These are phyloP conservation scores for Lanmaoa pseudosensibilis DNA, from an alignment of 768 basidiomycete genomes.

Conservation along the genomic window DNA sequence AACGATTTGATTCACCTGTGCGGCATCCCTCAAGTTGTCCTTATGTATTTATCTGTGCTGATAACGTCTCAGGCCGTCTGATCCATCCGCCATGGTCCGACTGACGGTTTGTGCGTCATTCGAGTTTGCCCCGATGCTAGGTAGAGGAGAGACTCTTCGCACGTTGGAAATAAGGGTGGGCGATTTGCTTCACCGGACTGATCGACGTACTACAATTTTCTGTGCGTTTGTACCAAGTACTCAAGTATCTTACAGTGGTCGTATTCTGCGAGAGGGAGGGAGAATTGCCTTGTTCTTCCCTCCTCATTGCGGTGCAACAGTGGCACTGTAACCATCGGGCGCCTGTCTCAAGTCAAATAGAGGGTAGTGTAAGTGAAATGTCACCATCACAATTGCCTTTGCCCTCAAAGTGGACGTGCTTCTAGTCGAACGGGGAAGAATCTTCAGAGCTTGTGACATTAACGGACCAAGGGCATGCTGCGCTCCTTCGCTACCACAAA, in stretches of 20 bases:
- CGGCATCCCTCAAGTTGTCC: neutral
- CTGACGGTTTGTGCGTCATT: constrained; percentile 7
- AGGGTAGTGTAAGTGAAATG: neutral
- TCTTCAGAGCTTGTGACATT: neutral
- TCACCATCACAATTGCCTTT: too few relatives aligned
- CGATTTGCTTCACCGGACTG: neutral
- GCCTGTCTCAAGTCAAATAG: neutral
- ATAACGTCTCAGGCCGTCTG: constrained; percentile 1
- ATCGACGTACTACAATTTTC: neutral
- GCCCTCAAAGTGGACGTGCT: too few relatives aligned
- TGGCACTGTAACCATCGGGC: neutral
- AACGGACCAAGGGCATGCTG: constrained; percentile 4
- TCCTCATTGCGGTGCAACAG: neutral
- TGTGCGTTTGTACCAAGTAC: too few relatives aligned
- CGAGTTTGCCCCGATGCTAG: neutral
- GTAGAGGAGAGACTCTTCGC: constrained; percentile 8
- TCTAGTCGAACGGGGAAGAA: neutral
- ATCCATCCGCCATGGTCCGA: neutral
- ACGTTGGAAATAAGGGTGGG: neutral
- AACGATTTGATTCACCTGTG: constrained; percentile 11
- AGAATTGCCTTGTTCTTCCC: neutral
- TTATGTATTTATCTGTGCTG: neutral
- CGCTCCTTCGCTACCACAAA: neutral
- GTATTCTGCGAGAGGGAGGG: neutral
- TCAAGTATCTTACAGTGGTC: neutral